Evolutionary conservation across 139 green algal genomes (phyloP).

Genomic region (Coelastrella sp.): DNA sequence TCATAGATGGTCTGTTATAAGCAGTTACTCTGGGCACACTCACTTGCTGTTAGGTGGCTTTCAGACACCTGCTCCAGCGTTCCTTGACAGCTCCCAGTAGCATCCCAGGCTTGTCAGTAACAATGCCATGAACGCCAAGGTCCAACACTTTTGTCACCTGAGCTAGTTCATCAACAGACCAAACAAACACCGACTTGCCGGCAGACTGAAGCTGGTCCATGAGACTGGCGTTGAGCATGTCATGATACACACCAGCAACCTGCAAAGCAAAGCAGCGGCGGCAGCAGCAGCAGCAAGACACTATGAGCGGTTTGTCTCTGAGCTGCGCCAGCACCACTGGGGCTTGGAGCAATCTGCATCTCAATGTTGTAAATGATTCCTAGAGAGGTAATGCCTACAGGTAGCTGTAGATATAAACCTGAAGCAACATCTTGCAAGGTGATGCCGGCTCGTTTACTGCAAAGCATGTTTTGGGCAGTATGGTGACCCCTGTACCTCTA

Average conservation of each 20-base stretch:
- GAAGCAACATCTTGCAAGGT: too few species aligned
- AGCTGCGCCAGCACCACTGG: too few species aligned
- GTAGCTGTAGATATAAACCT: too few species aligned
- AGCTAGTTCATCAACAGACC: conserved; percentile 54
- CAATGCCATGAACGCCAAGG: conserved; percentile 56
- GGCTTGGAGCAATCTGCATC: too few species aligned
- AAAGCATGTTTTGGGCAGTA: too few species aligned
- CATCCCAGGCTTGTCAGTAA: conserved; percentile 60
- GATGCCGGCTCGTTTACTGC: too few species aligned
- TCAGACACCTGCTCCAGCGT: not conserved
- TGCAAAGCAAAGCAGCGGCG: too few species aligned
- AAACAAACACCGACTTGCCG: conserved; percentile 50
- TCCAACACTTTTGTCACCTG: conserved; percentile 53
- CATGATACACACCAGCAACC: conserved; percentile 38
- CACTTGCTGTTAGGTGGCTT: not conserved
- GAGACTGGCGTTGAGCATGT: not conserved
- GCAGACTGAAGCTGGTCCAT: not conserved
- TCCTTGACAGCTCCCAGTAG: conserved; percentile 36
- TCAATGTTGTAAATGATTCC: too few species aligned
- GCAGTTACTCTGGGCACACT: not conserved
- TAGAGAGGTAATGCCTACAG: too few species aligned
- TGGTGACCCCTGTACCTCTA: not conserved
- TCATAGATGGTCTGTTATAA: not conserved
- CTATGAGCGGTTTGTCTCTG: too few species aligned
- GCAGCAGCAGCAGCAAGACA: too few species aligned